Evolutionary conservation across 768 basidiomycete genomes (phyloP).

Genomic region (Lactarius quietus): DNA sequence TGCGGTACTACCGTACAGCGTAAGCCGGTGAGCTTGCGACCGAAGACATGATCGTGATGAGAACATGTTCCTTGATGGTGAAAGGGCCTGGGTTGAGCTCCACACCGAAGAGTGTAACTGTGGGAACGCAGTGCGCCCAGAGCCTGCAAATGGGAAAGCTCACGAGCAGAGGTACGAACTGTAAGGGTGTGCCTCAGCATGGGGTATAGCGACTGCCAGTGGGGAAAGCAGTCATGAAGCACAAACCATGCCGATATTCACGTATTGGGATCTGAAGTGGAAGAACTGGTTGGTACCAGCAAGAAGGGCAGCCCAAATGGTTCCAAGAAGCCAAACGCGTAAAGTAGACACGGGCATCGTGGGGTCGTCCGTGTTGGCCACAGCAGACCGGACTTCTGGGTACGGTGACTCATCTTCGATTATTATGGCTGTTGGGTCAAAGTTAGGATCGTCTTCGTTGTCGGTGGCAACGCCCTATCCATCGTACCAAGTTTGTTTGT

Average conservation of each 20-base stretch:
- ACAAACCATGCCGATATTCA: slow-evolving; percentile 23
- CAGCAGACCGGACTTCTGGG: slow-evolving; percentile 49
- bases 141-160: slow-evolving; percentile 61
- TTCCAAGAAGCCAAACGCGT: slow-evolving; percentile 38
- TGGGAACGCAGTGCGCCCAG: slow-evolving; percentile 53
- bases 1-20: slow-evolving; percentile 29
- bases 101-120: slow-evolving; percentile 49
- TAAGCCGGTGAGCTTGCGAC: slow-evolving; percentile 36
- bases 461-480: not conserved
- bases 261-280: slow-evolving; percentile 59
- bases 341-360: slow-evolving; percentile 38
- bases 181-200: not conserved
- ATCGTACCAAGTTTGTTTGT: not conserved
- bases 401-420: slow-evolving; percentile 48
- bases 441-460: slow-evolving; percentile 26
- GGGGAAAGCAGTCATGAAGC: no score
- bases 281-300: slow-evolving; percentile 77
- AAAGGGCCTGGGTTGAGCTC: slow-evolving; percentile 68
- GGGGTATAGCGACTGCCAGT: not conserved
- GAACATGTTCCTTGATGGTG: slow-evolving; percentile 68
- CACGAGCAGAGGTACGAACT: slow-evolving; percentile 61
- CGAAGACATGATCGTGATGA: slow-evolving; percentile 43
- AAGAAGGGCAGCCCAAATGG: slow-evolving; percentile 52
- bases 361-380: slow-evolving; percentile 47
- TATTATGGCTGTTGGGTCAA: not conserved